A percentile compares a stretch with the other conserved stretches of the same genome.
These are phyloP conservation scores for Penicillium sp. DNA, from an alignment of 2,329 filamentous ascomycete genomes.

Conservation along the genomic window DNA sequence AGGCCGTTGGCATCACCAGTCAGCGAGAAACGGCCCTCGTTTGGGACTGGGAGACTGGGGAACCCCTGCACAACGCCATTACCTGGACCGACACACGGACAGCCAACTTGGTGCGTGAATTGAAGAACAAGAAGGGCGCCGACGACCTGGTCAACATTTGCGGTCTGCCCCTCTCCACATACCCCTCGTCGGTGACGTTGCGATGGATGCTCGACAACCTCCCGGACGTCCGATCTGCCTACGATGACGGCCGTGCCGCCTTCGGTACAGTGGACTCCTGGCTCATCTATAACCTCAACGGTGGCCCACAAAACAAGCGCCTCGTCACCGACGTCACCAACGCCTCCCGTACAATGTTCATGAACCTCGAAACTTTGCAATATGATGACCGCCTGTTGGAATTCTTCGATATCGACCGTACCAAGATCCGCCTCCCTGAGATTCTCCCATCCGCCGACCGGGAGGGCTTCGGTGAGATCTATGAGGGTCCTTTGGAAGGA, in stretches of 20 bases:
- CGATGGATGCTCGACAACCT: constrained; percentile 76
- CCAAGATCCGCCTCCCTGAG: constrained; percentile 72
- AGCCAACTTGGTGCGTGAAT: constrained; percentile 69
- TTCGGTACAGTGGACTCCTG: constrained; percentile 89
- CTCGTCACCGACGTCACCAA: constrained; percentile 86
- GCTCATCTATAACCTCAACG: constrained; percentile 80
- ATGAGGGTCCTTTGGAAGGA: constrained; percentile 64
- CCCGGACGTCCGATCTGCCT: constrained; percentile 67
- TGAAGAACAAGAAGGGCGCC: constrained; percentile 66
- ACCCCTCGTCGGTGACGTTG: constrained; percentile 81
- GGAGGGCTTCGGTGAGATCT: constrained; percentile 68
- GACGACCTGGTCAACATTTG: constrained; percentile 69
- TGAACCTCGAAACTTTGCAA: constrained; percentile 76
- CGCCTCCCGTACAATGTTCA: constrained; percentile 89
- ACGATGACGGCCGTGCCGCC: constrained; percentile 70
- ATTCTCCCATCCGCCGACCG: constrained; percentile 79
- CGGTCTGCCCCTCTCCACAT: constrained; percentile 81
- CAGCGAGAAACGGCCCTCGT: constrained; percentile 85
- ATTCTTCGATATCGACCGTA: constrained; percentile 74
- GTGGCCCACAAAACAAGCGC: constrained; percentile 63
- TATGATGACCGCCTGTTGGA: constrained; percentile 75
- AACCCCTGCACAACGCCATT: constrained; percentile 79
- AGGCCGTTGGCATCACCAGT: constrained; percentile 79
- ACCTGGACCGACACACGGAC: constrained; percentile 90
- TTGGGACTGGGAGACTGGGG: constrained; percentile 77